These are phyloP conservation scores for Thermothelomyces thermophilus DNA, from an alignment of 2,329 filamentous ascomycete genomes.

Conservation along the genomic window DNA sequence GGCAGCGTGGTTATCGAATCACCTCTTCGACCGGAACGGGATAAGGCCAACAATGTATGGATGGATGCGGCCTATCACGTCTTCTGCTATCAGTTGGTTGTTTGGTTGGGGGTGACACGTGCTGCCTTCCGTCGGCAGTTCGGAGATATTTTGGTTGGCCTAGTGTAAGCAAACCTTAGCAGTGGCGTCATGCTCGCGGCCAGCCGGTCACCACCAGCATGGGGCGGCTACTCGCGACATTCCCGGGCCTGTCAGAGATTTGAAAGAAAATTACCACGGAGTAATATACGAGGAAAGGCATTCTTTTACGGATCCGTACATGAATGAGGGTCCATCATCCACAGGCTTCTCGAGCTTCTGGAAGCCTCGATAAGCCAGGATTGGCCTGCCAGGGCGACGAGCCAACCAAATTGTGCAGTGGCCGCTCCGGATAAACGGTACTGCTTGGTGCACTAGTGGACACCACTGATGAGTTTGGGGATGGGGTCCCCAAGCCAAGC, in stretches of 20 bases:
- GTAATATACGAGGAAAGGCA: too few relatives aligned
- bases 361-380: slow-evolving; percentile 12
- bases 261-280: too few relatives aligned
- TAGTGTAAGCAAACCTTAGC: neutral
- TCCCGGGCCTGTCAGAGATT: too few relatives aligned
- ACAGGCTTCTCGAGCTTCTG: slow-evolving; percentile 12
- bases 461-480: too few relatives aligned
- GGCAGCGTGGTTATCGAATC: slow-evolving; percentile 8
- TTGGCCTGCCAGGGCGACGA: slow-evolving; percentile 4
- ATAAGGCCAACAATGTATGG: neutral
- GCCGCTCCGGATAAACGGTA: slow-evolving; percentile 4
- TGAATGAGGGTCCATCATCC: too few relatives aligned
- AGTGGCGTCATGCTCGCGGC: neutral
- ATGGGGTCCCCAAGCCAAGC: neutral
- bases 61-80: slow-evolving; percentile 2
- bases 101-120: neutral
- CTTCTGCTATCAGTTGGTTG: slow-evolving; percentile 1
- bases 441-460: neutral
- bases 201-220: neutral
- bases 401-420: slow-evolving; percentile 1
- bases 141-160: neutral
- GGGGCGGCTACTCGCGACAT: too few relatives aligned
- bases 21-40: neutral
- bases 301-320: neutral
- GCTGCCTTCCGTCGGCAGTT: neutral